Evolutionary conservation across 768 basidiomycete genomes (phyloP).

Genomic region (Dioszegia aurantiaca): DNA sequence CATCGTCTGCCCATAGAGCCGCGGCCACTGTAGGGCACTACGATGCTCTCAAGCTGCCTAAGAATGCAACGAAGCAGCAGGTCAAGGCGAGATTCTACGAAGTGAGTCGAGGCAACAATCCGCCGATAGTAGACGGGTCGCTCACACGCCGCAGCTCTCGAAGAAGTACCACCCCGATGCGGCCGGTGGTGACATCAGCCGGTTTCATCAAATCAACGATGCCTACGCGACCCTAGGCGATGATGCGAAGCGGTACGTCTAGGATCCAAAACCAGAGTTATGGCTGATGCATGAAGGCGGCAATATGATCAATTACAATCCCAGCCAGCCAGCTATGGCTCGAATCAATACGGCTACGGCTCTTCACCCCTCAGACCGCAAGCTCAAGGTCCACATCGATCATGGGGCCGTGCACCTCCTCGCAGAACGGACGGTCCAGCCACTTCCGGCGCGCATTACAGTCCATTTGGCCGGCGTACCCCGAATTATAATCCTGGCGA

Average conservation of each 20-base stretch:
- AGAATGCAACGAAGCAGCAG: conserved; percentile 46
- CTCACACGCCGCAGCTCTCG: conserved; percentile 34
- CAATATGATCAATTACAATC: conserved; percentile 30
- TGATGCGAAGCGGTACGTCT: conserved; percentile 43
- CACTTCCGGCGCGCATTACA: conserved; percentile 23
- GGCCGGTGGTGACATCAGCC: conserved; percentile 38
- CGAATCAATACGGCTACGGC: conserved; percentile 6
- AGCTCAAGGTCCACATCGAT: conserved; percentile 31
- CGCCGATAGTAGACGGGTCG: neutral
- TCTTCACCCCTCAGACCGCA: conserved; percentile 15
- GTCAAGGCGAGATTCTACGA: conserved; percentile 52
- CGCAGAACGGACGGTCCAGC: conserved; percentile 17
- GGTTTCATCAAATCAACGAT: conserved; percentile 49
- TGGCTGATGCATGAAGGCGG: conserved; percentile 13
- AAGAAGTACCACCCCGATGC: conserved; percentile 51
- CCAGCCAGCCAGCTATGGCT: conserved; percentile 4
- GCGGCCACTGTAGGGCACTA: conserved; percentile 32
- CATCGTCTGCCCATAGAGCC: neutral
- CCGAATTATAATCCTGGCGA: conserved; percentile 2
- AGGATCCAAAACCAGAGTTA: neutral
- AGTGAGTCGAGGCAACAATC: conserved; percentile 27
- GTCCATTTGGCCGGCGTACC: conserved; percentile 21
- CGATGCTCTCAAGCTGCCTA: conserved; percentile 36
- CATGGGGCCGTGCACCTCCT: conserved; percentile 24
- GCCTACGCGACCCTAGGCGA: conserved; percentile 48